These are phyloP conservation scores for Biscogniauxia sp. DNA, from an alignment of 2,329 filamentous ascomycete species.

Conservation along the genomic window DNA sequence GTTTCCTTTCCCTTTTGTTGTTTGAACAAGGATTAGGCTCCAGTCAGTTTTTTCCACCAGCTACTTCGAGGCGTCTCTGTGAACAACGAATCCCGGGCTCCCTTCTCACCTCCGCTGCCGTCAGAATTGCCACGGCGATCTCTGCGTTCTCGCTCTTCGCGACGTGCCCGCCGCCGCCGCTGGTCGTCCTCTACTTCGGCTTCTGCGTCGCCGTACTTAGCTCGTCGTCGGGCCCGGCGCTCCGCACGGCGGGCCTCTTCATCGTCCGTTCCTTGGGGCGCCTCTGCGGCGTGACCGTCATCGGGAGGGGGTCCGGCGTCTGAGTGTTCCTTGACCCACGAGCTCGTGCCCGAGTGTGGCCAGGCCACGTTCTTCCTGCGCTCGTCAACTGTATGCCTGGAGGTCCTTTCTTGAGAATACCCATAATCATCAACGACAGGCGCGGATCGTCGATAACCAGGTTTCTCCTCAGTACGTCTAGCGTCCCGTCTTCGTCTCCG, in stretches of 20 bases:
- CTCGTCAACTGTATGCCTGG: slow-evolving; percentile 35
- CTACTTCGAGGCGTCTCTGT: slow-evolving; percentile 52
- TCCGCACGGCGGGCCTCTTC: slow-evolving; percentile 51
- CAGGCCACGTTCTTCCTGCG: slow-evolving; percentile 40
- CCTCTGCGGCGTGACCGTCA: slow-evolving; percentile 36
- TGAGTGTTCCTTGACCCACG: slow-evolving; percentile 64
- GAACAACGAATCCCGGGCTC: slow-evolving; percentile 40
- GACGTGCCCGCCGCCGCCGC: slow-evolving; percentile 42
- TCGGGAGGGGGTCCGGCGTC: slow-evolving; percentile 60
- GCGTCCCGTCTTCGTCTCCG: slow-evolving; percentile 54
- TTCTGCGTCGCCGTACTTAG: slow-evolving; percentile 41
- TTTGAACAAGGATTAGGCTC: slow-evolving; percentile 17
- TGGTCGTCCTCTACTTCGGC: slow-evolving; percentile 45
- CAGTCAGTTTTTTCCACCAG: slow-evolving; percentile 59
- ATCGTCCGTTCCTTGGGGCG: slow-evolving; percentile 39
- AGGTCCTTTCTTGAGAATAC: slow-evolving; percentile 41
- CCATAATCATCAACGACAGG: slow-evolving; percentile 45
- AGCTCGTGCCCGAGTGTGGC: slow-evolving; percentile 63
- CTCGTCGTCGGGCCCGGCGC: slow-evolving; percentile 44
- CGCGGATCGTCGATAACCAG: slow-evolving; percentile 41
- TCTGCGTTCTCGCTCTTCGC: slow-evolving; percentile 41
- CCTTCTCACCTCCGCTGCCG: slow-evolving; percentile 34
- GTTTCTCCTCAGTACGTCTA: slow-evolving; percentile 42
- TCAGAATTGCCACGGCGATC: slow-evolving; percentile 34
- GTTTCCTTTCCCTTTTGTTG: too few relatives aligned